Evolutionary conservation across 306 rosid species (phyloP), one percentile per base, ranked within the genome.

Genomic region (Medicago ruthenica): DNA sequence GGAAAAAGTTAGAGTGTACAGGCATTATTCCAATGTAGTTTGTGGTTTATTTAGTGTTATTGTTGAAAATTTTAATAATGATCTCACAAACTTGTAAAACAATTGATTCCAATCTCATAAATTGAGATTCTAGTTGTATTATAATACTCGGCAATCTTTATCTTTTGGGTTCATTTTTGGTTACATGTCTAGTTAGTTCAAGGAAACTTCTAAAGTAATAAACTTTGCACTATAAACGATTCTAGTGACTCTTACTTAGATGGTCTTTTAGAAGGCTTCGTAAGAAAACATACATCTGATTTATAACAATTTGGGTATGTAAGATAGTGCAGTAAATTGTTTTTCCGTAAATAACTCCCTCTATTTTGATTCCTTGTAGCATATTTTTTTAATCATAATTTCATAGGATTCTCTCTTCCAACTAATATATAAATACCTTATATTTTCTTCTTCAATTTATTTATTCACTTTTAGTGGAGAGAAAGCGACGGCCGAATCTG

Each of bases 401-500:
- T 67, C 27, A 34, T 39, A 21, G 27, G 65, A 57, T 67, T 67
- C 67, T 77, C 45, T 42, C 39, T 42, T 55, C 50, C 31, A 58
- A 16, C 70, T 58, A 71, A 12, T 58, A 22, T 65, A 47, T 60
- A 34, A 34, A 0, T 34, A 53, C 57, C 31, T 79, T 80, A 76
- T 67, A 3, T 67, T 58, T 64, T 72, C 44, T 83, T 71, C 51
- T 83, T 74, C 58, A 42, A 34, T 80, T 68, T 47, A 31, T 80
- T 67, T 45, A 70, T 88, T 74, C 62, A 76, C 58, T 50, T 84
- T 78, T 83, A 95, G 98, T 42, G 97, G 97, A 77, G 98, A 90
- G 90, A 95, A 80, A 87, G 88, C 93, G 41, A 95, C 98, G 6
- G 90, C 97, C 63, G 92, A 90, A 73, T 83, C 86, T 80, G 80